Evolutionary conservation across 139 green algal genomes (phyloP).

Genomic region (Bryopsis sp.): DNA sequence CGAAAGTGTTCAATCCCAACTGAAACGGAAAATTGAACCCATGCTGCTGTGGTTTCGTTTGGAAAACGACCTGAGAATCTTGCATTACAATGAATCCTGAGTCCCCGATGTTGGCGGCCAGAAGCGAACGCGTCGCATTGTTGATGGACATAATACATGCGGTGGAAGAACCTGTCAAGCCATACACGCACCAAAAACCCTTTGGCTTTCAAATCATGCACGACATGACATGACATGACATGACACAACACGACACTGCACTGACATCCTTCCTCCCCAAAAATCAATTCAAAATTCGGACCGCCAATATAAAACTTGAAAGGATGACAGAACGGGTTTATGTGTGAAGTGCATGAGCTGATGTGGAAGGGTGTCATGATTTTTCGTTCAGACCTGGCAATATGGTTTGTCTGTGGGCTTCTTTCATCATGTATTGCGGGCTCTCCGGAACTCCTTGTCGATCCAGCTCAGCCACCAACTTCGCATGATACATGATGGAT

Average conservation of each 20-base stretch:
- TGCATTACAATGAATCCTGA: constrained; percentile 52
- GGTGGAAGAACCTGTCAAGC: constrained; percentile 69
- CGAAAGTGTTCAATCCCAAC: constrained; percentile 35
- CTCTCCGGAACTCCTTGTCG: constrained; percentile 15
- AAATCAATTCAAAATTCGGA: no score
- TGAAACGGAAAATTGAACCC: constrained; percentile 98
- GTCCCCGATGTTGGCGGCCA: constrained; percentile 79
- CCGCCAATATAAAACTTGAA: no score
- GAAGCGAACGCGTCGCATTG: constrained; percentile 31
- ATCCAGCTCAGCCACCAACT: constrained; percentile 31
- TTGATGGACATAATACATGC: constrained; percentile 69
- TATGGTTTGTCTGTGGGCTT: constrained; percentile 32
- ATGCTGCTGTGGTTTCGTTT: constrained; percentile 86
- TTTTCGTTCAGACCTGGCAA: no score
- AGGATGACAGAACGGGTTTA: no score
- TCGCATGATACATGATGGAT: constrained; percentile 60
- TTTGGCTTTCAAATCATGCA: no score
- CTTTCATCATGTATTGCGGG: constrained; percentile 44
- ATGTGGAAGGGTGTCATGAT: not conserved
- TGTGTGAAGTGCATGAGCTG: no score
- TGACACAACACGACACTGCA: no score
- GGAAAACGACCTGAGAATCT: constrained; percentile 50
- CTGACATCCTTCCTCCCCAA: not conserved
- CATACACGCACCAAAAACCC: no score
- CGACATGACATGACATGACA: no score